Conservation (phyloP, 352 stramenopile genomes). For the Phytophthora sansomeana region DNA sequence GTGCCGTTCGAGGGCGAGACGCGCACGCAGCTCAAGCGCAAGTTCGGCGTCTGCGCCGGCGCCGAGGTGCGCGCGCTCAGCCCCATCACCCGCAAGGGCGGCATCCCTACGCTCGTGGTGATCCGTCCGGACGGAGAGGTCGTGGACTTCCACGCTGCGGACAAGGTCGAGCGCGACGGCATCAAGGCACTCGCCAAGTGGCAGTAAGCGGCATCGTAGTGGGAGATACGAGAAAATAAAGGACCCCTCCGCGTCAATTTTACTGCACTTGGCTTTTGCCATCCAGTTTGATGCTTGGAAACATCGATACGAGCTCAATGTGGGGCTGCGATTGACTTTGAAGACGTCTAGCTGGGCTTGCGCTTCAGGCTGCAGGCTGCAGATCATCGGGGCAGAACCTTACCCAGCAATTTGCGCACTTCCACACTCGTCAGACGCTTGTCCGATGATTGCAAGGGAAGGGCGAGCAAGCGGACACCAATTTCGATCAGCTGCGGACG, state of each 20-base stretch:
- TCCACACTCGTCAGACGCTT: too few relatives aligned
- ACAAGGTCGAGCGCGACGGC: conserved; percentile 68
- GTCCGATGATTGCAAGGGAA: too few relatives aligned
- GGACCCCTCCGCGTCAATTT: background rate
- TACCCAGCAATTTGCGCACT: background rate
- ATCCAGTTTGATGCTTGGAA: too few relatives aligned
- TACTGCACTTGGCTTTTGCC: background rate
- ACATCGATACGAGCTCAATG: too few relatives aligned
- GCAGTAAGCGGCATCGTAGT: conserved; percentile 24
- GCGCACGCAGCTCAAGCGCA: conserved; percentile 79
- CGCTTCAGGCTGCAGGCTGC: background rate
- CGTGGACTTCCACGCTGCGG: conserved; percentile 69
- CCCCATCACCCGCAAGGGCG: conserved; percentile 67
- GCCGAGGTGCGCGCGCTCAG: conserved; percentile 68
- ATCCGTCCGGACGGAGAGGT: conserved; percentile 67
- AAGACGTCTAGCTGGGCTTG: too few relatives aligned
- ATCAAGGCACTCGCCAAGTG: conserved; percentile 54
- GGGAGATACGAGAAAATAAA: background rate
- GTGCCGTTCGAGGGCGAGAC: conserved; percentile 71
- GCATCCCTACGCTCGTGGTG: conserved; percentile 82
- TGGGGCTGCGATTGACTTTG: too few relatives aligned
- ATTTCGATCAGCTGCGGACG: conserved; percentile 11
- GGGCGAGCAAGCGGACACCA: too few relatives aligned
- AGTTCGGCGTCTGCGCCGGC: conserved; percentile 78
- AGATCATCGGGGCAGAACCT: background rate